Conservation (phyloP, 1,284 basidiomycete species). For the Trametes polyzona region DNA sequence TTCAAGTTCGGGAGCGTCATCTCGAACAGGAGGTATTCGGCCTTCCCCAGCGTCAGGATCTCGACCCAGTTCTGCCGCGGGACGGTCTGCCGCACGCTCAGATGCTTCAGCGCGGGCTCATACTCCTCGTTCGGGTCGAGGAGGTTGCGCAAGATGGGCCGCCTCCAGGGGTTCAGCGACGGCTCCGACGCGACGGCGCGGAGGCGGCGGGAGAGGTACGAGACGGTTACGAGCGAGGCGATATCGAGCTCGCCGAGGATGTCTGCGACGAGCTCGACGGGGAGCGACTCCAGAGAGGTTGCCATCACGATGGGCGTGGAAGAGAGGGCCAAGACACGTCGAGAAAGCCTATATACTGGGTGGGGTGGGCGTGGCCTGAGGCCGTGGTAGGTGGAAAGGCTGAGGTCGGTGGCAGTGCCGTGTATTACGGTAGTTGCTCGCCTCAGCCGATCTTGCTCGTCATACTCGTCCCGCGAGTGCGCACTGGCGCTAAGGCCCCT, state of each 20-base stretch:
- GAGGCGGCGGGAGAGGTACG: conserved; percentile 62
- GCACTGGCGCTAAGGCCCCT: no score
- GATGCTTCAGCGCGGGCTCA: conserved; percentile 54
- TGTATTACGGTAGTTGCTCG: conserved; percentile 8
- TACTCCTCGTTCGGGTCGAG: conserved; percentile 43
- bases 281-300: conserved; percentile 52
- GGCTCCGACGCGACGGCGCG: conserved; percentile 60
- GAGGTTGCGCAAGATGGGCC: conserved; percentile 64
- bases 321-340: background rate
- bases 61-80: conserved; percentile 79
- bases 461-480: background rate
- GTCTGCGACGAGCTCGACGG: conserved; percentile 75
- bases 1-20: conserved; percentile 67
- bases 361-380: conserved; percentile 1
- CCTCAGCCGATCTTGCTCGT: background rate
- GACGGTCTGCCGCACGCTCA: conserved; percentile 61
- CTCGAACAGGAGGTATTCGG: conserved; percentile 66
- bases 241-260: conserved; percentile 71
- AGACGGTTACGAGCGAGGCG: conserved; percentile 55
- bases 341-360: conserved; percentile 1
- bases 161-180: conserved; percentile 73
- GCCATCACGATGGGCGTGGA: conserved; percentile 18
- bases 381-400: conserved; percentile 7
- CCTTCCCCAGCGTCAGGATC: conserved; percentile 60
- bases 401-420: conserved; percentile 12